These are phyloP conservation scores for Spathaspora girioi DNA, from an alignment of 805 yeast species.

Conservation along the genomic window DNA sequence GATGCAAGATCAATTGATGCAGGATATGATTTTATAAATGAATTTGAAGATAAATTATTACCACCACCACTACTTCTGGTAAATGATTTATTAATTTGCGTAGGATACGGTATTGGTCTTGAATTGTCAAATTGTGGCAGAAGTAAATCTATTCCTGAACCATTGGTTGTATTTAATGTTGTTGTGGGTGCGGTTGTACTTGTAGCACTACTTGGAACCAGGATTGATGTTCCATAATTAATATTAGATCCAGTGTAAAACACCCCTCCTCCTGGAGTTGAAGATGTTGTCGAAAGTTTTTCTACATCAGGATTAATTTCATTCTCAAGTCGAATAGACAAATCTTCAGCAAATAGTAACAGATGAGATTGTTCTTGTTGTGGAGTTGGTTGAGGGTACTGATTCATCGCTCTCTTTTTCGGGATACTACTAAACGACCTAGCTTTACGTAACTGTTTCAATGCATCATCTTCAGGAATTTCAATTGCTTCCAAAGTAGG, in stretches of 20 bases:
- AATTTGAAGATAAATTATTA: conserved; percentile 3
- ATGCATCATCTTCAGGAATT: conserved; percentile 41
- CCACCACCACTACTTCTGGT: conserved; percentile 9
- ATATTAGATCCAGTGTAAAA: background rate
- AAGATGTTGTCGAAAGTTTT: background rate
- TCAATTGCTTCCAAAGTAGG: conserved; percentile 29
- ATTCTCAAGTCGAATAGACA: background rate
- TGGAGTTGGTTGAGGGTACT: background rate
- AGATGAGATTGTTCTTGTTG: background rate
- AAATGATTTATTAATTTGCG: conserved; percentile 5
- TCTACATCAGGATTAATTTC: conserved; percentile 1
- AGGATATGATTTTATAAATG: conserved; percentile 37
- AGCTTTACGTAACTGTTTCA: conserved; percentile 36
- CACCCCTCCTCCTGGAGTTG: background rate
- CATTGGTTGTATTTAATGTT: background rate
- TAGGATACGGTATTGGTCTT: background rate
- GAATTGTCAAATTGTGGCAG: conserved; percentile 21
- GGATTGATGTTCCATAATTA: conserved; percentile 5
- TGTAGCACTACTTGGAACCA: conserved; percentile 10
- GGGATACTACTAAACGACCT: conserved; percentile 23
- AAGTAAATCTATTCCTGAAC: conserved; percentile 19
- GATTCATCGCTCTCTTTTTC: background rate
- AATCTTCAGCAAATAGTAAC: background rate
- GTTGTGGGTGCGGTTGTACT: background rate
- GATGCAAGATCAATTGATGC: conserved; percentile 49